These are phyloP conservation scores for Melocanna baccifera DNA, from an alignment of 176 grass and related monocot species.

Conservation along the genomic window DNA sequence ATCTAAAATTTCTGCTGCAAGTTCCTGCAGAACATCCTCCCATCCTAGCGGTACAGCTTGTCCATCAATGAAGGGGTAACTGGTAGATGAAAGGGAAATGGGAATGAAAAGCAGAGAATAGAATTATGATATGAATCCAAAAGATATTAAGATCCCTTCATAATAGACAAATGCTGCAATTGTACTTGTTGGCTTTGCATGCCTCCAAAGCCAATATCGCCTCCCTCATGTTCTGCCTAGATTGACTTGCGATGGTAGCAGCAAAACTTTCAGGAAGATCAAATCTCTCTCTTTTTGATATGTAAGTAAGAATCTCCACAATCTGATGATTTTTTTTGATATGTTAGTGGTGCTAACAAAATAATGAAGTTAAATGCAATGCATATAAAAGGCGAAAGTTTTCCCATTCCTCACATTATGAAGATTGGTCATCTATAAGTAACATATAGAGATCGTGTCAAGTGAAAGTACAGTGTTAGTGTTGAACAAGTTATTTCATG, in stretches of 20 bases:
- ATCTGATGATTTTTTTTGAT: conserved; percentile 30
- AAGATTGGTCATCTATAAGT: not conserved
- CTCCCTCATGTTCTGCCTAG: conserved; percentile 61
- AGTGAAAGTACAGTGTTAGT: not conserved
- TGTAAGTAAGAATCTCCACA: conserved; percentile 54
- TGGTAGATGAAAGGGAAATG: conserved; percentile 26
- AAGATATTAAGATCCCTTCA: not conserved
- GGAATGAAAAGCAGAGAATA: not conserved
- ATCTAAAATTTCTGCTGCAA: conserved; percentile 61
- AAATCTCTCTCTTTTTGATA: conserved; percentile 56
- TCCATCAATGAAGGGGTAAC: conserved; percentile 60
- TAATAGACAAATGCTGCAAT: not conserved
- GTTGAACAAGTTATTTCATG: not conserved
- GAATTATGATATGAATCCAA: not conserved
- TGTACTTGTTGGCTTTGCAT: conserved; percentile 62
- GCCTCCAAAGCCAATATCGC: conserved; percentile 71
- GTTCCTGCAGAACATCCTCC: conserved; percentile 56
- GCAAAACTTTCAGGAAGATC: conserved; percentile 56
- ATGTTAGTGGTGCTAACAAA: conserved; percentile 8
- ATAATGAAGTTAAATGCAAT: not conserved
- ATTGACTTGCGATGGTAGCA: conserved; percentile 47
- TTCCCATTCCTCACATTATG: not conserved
- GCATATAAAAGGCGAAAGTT: not conserved
- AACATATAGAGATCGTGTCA: not conserved
- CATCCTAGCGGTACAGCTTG: conserved; percentile 65